Evolutionary conservation across 352 stramenopile species (phyloP).

Genomic region (Pythium coloratum): DNA sequence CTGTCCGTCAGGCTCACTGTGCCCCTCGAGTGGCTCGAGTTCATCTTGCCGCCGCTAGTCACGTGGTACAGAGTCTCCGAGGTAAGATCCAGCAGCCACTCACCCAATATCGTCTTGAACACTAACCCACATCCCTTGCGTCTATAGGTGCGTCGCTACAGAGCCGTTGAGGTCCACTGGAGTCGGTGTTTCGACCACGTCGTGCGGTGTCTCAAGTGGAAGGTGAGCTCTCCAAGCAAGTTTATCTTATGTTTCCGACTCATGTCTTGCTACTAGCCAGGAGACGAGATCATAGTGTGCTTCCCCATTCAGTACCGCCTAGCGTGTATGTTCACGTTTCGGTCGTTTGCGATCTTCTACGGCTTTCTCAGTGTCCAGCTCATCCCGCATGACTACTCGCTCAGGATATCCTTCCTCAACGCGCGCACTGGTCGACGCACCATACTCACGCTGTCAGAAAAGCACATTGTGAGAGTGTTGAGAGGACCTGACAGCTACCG

Average conservation of each 20-base stretch:
- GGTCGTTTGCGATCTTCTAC: slow-evolving; percentile 36
- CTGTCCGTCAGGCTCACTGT: slow-evolving; percentile 1
- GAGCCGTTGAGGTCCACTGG: slow-evolving; percentile 29
- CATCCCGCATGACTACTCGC: slow-evolving; percentile 26
- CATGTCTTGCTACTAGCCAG: neutral
- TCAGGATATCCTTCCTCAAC: slow-evolving; percentile 31
- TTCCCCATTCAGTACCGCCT: slow-evolving; percentile 39
- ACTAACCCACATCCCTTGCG: neutral
- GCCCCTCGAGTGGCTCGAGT: slow-evolving; percentile 23
- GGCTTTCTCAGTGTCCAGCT: slow-evolving; percentile 34
- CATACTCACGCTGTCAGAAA: slow-evolving; percentile 15
- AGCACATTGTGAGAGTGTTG: slow-evolving; percentile 18
- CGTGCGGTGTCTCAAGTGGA: slow-evolving; percentile 29
- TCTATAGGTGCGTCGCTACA: slow-evolving; percentile 28
- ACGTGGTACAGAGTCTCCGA: slow-evolving; percentile 24
- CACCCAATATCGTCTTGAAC: neutral
- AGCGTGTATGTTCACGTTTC: slow-evolving; percentile 34
- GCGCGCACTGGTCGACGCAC: slow-evolving; percentile 12
- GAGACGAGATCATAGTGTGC: slow-evolving; percentile 14
- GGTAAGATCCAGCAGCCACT: slow-evolving; percentile 1
- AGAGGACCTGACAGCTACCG: slow-evolving; percentile 14
- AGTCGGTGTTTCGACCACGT: slow-evolving; percentile 24
- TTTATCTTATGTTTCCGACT: neutral
- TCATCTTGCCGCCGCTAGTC: slow-evolving; percentile 23
- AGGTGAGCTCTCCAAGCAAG: neutral